Base-by-base conservation (phyloP, 2,329 filamentous ascomycete genomes). In the Fusarium sp. region DNA sequence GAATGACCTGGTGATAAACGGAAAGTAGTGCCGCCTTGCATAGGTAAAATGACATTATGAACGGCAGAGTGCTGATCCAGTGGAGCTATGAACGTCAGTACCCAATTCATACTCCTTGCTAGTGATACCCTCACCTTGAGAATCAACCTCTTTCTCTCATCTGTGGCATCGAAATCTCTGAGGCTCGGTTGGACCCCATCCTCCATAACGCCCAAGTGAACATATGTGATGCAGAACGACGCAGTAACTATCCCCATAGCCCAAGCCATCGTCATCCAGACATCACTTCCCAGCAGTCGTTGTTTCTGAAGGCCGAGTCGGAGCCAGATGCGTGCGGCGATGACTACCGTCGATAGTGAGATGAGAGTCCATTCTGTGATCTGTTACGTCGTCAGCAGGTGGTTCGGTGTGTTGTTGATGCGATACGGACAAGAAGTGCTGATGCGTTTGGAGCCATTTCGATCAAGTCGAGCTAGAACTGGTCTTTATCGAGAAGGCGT, bases 281-380 rank as follows among this genome's bases (percentile, higher is more conserved):
- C 48, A 23, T 69, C 65, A 12, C 65, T 72, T 13, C 30, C 26
- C 4, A 72, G 49, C 4, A 72, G 39, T 3, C 9, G 52, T 16
- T 58, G 58, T 4, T 58, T 58, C 19, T 72, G 69, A 16, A 72
- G 61, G 1, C 28, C 14, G 4, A 72, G 43, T 18, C 69, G 58
- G 4, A 72, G 62, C n/a, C 69, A 56, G 11, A 72, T 41, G 18
- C 69, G 69, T 1, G 69, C 69, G 12, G 25, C 46, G 14, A 72
- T 67, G 12, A 67, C 67, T 0, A 49, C 4, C 1, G 57, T 48
- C 0, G 70, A 69, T 11, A 70, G 51, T 0, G 57, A 30, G 2
- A 72, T 72, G 16, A 72, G 53, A 6, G 55, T 46, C 55, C 68
- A 71, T 53, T 61, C 64, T 25, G 48, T 23, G 1, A 55, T 59